Percentiles rank a stretch among this genome's conserved stretches.
Conservation (phyloP, 805 yeast species). For the Lachancea cidri region DNA sequence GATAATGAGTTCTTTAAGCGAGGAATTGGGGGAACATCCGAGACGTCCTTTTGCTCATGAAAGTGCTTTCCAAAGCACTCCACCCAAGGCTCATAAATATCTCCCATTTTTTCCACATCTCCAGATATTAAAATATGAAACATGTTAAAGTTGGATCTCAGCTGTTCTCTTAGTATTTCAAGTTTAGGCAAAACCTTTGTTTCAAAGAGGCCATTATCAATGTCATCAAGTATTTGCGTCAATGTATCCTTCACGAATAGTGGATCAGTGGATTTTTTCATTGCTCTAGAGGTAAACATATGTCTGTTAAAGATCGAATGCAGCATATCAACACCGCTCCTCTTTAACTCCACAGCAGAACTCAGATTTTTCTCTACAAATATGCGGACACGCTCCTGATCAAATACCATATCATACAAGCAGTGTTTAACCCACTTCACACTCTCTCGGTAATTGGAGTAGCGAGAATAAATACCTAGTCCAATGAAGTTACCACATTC, state of each 20-base stretch:
- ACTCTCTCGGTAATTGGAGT: conserved; percentile 57
- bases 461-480: conserved; percentile 56
- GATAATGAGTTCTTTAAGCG: conserved; percentile 51
- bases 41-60: conserved; percentile 1
- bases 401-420: conserved; percentile 63
- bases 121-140: conserved; percentile 68
- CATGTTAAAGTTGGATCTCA: conserved; percentile 48
- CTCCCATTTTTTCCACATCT: conserved; percentile 45
- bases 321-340: conserved; percentile 51
- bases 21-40: conserved; percentile 39
- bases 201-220: conserved; percentile 50
- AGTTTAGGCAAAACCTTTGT: conserved; percentile 29
- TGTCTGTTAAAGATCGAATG: conserved; percentile 53
- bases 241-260: conserved; percentile 57
- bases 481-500: conserved; percentile 62
- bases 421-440: conserved; percentile 72
- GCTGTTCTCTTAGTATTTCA: conserved; percentile 46
- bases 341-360: conserved; percentile 35
- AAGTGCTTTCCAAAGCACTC: conserved; percentile 11
- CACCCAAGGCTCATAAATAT: conserved; percentile 26
- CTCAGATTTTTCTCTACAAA: conserved; percentile 39
- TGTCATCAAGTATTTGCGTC: conserved; percentile 41
- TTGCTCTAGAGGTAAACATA: conserved; percentile 52
- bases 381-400: conserved; percentile 62
- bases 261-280: conserved; percentile 60